phyloP scores from a whole-genome alignment of 23 red algal genomes.

The Agarophyton chilense region DNA sequence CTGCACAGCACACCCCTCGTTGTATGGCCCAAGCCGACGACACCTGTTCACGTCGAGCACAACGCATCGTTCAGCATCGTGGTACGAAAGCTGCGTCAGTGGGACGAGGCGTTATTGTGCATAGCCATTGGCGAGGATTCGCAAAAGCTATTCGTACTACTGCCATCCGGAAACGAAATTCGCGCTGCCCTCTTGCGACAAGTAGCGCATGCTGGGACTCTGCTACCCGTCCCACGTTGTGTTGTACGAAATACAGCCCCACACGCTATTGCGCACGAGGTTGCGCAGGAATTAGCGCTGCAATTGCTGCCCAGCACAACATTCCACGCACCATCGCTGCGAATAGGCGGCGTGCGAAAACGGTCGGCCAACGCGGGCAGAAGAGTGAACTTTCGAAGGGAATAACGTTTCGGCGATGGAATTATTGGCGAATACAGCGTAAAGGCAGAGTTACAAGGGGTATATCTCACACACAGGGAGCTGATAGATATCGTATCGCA shows the following conservation, averaged over 20 bases:
- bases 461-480: no score
- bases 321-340: constrained; percentile 4
- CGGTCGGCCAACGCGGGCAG: not conserved
- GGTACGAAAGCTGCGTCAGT: not conserved
- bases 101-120: constrained; percentile 16
- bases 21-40: not conserved
- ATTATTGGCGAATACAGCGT: not conserved
- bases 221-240: not conserved
- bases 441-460: no score
- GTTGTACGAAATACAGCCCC: not conserved
- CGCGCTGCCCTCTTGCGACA: not conserved
- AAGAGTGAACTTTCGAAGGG: not conserved
- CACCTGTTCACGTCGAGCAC: not conserved
- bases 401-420: no score
- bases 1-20: constrained; percentile 10
- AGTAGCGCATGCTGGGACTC: not conserved
- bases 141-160: constrained; percentile 1
- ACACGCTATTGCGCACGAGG: not conserved
- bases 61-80: not conserved
- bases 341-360: not conserved
- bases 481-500: no score
- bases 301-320: not conserved
- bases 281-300: not conserved
- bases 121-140: not conserved
- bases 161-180: not conserved